Evolutionary conservation across 169 alveolate genomes (phyloP).

Genomic region (Plasmodium gallinaceum): DNA sequence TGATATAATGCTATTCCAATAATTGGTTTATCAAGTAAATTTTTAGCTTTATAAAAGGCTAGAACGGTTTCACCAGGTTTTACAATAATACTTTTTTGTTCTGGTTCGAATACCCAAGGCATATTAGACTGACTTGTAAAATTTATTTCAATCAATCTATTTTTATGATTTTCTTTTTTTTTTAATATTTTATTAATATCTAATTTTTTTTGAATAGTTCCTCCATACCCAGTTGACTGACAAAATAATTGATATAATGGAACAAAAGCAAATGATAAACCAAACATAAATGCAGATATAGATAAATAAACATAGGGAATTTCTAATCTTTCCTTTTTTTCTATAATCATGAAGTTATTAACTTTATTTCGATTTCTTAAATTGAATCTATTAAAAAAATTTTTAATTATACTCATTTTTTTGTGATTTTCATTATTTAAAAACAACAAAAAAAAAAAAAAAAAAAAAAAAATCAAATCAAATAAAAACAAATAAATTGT

Average conservation of each 20-base stretch:
- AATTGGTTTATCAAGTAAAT: constrained; percentile 84
- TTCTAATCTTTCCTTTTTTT: constrained; percentile 47
- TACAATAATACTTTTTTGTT: constrained; percentile 87
- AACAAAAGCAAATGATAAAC: constrained; percentile 84
- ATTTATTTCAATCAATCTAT: constrained; percentile 83
- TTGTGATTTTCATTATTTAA: not conserved
- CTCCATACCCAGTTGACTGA: constrained; percentile 86
- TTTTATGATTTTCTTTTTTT: constrained; percentile 62
- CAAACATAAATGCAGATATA: constrained; percentile 81
- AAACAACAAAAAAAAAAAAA: too few relatives aligned
- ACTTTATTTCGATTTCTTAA: constrained; percentile 25
- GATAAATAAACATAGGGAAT: constrained; percentile 55
- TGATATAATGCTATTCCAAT: constrained; percentile 94
- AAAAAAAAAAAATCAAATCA: too few relatives aligned
- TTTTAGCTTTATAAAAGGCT: constrained; percentile 91
- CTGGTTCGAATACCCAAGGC: constrained; percentile 91
- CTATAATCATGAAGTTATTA: constrained; percentile 16
- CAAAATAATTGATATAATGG: constrained; percentile 87
- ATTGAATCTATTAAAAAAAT: constrained; percentile 30
- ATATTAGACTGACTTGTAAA: constrained; percentile 85
- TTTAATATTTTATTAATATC: constrained; percentile 22
- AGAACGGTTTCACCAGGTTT: constrained; percentile 93
- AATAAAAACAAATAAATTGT: too few relatives aligned
- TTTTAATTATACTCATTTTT: constrained; percentile 51
- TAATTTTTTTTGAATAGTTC: constrained; percentile 59